Percentiles rank a stretch among this genome's conserved stretches.
Evolutionary conservation across 176 grass and related monocot genomes (phyloP).

Genomic region (Carex myosuroides): DNA sequence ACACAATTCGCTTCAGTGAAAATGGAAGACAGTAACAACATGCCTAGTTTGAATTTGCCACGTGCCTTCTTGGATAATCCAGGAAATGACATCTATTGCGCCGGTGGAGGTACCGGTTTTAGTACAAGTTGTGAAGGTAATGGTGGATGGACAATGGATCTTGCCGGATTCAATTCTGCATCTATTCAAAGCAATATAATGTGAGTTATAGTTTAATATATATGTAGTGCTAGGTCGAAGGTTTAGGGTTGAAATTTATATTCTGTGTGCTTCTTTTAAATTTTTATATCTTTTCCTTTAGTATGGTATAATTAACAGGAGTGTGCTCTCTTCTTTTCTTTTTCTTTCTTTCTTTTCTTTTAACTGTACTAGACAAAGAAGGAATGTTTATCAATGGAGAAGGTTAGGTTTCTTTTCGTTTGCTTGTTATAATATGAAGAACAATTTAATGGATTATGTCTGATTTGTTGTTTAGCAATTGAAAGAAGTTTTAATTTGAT

Average conservation of each 20-base stretch:
- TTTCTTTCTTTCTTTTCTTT: conserved; percentile 1
- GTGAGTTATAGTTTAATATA: conserved; percentile 27
- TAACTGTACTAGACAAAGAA: conserved; percentile 17
- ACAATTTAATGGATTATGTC: conserved; percentile 14
- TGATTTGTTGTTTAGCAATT: background rate
- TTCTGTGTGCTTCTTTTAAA: conserved; percentile 2
- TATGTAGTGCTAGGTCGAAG: conserved; percentile 18
- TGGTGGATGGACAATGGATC: conserved; percentile 56
- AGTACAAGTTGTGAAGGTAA: conserved; percentile 11
- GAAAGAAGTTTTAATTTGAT: background rate
- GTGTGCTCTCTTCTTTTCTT: background rate
- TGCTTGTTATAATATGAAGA: conserved; percentile 26
- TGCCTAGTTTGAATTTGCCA: conserved; percentile 10
- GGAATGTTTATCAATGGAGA: conserved; percentile 26
- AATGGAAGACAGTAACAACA: conserved; percentile 65
- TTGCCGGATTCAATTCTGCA: conserved; percentile 76
- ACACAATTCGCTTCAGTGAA: conserved; percentile 86
- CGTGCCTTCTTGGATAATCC: conserved; percentile 27
- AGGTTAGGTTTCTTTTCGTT: background rate
- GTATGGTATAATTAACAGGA: conserved; percentile 24
- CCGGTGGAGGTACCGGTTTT: background rate
- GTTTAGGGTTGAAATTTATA: conserved; percentile 16
- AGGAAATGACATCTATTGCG: conserved; percentile 71
- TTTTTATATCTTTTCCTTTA: conserved; percentile 17
- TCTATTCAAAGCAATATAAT: conserved; percentile 68